A percentile compares a stretch with the other conserved stretches of the same genome.
These are phyloP conservation scores for Nematodospora valgi DNA, from an alignment of 805 yeast genomes.

Conservation along the genomic window DNA sequence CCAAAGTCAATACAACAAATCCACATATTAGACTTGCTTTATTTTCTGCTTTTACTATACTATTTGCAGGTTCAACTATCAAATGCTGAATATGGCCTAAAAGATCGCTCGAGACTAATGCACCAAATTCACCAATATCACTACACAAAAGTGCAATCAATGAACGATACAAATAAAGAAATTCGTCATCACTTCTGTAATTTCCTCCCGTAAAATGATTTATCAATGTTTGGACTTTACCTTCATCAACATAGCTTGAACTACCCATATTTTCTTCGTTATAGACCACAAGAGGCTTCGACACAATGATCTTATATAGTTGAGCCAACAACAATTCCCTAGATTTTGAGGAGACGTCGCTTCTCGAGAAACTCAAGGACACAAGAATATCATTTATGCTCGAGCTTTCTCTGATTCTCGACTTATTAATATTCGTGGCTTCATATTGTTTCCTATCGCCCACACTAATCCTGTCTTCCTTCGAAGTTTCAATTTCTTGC, in stretches of 20 bases:
- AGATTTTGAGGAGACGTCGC: slow-evolving; percentile 44
- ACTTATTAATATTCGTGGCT: slow-evolving; percentile 28
- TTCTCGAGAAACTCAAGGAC: slow-evolving; percentile 39
- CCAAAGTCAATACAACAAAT: slow-evolving; percentile 35
- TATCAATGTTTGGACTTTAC: slow-evolving; percentile 29
- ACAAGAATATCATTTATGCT: slow-evolving; percentile 44
- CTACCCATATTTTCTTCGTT: slow-evolving; percentile 37
- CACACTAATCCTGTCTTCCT: slow-evolving; percentile 11
- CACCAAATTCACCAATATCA: slow-evolving; percentile 50
- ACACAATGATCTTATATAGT: slow-evolving; percentile 44
- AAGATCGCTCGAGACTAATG: slow-evolving; percentile 30
- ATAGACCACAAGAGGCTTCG: slow-evolving; percentile 34
- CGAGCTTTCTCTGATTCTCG: slow-evolving; percentile 32
- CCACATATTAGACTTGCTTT: slow-evolving; percentile 38
- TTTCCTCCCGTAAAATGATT: slow-evolving; percentile 29
- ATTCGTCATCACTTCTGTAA: slow-evolving; percentile 38
- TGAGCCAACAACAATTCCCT: slow-evolving; percentile 51
- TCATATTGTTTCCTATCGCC: slow-evolving; percentile 13
- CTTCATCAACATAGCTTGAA: slow-evolving; percentile 36
- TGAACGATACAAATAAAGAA: slow-evolving; percentile 38
- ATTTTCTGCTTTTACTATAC: slow-evolving; percentile 33
- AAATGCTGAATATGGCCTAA: slow-evolving; percentile 21
- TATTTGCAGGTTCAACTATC: slow-evolving; percentile 32
- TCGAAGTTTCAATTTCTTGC: slow-evolving; percentile 11
- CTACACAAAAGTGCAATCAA: slow-evolving; percentile 42